These are phyloP conservation scores for Chaetomiaceae sp. DNA, from an alignment of 2,329 filamentous ascomycete species.

Conservation along the genomic window DNA sequence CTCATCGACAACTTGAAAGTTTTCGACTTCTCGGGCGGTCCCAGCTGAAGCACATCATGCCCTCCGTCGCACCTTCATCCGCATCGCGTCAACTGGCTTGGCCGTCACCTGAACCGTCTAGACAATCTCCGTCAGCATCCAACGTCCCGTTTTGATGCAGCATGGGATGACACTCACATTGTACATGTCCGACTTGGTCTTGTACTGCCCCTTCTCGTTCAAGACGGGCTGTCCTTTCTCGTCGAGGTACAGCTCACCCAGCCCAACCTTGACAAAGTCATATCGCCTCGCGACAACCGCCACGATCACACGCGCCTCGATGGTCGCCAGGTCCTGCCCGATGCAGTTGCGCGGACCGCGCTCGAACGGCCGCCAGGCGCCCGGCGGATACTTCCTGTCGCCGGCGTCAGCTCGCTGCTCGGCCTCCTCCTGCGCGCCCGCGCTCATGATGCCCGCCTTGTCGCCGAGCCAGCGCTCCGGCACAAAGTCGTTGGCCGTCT, in stretches of 20 bases:
- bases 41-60: constrained; percentile 14
- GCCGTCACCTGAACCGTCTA: constrained; percentile 29
- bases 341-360: constrained; percentile 51
- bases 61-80: constrained; percentile 25
- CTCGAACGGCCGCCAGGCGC: constrained; percentile 51
- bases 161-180: constrained; percentile 31
- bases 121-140: background rate
- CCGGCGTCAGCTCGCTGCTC: background rate
- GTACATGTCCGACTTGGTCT: constrained; percentile 27
- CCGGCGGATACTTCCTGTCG: constrained; percentile 25
- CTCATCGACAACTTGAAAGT: too few relatives aligned
- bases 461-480: constrained; percentile 40
- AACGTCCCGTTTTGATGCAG: too few relatives aligned
- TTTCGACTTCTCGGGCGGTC: too few relatives aligned
- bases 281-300: constrained; percentile 29
- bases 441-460: constrained; percentile 25
- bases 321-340: constrained; percentile 49
- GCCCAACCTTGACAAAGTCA: constrained; percentile 32
- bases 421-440: constrained; percentile 7
- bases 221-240: constrained; percentile 21
- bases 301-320: constrained; percentile 32
- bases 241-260: constrained; percentile 29
- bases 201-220: constrained; percentile 26
- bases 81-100: constrained; percentile 28
- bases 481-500: constrained; percentile 33